phyloP scores from a whole-genome alignment of 2,329 filamentous ascomycete species.

The Ophiostoma perfectum region DNA sequence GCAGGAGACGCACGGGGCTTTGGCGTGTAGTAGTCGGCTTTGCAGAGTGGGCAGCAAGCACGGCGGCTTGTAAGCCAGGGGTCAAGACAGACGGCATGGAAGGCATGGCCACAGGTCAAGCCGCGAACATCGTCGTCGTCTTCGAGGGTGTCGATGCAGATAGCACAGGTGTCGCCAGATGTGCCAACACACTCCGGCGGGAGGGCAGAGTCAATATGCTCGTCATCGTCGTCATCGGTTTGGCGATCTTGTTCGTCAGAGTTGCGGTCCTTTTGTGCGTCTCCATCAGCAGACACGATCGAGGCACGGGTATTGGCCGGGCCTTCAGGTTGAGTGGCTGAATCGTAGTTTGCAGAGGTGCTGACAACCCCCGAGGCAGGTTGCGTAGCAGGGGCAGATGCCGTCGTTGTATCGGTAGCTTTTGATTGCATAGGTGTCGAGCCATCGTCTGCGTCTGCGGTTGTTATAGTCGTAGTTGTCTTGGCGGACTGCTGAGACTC shows the following conservation, averaged over 20 bases:
- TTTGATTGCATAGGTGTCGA: background rate
- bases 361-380: background rate
- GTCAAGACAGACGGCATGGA: slow-evolving; percentile 92
- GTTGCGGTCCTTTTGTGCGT: slow-evolving; percentile 26
- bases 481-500: slow-evolving; percentile 27
- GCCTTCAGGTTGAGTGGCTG: background rate
- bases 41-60: slow-evolving; percentile 95
- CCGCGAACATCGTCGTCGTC: slow-evolving; percentile 94
- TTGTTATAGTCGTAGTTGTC: slow-evolving; percentile 2
- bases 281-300: slow-evolving; percentile 16
- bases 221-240: slow-evolving; percentile 54
- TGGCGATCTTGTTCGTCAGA: slow-evolving; percentile 38
- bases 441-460: background rate
- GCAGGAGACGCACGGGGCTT: slow-evolving; percentile 65
- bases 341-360: background rate
- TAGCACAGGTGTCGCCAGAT: slow-evolving; percentile 89
- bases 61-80: slow-evolving; percentile 93
- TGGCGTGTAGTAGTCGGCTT: slow-evolving; percentile 93
- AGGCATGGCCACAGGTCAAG: slow-evolving; percentile 92
- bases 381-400: background rate
- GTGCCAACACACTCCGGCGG: slow-evolving; percentile 74
- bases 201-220: slow-evolving; percentile 72
- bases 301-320: slow-evolving; percentile 8
- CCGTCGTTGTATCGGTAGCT: background rate
- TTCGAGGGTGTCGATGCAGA: slow-evolving; percentile 90